Percentiles rank a stretch among this genome's conserved stretches.
Evolutionary conservation across 768 basidiomycete genomes (phyloP).

Genomic region (Naematelia encephala): DNA sequence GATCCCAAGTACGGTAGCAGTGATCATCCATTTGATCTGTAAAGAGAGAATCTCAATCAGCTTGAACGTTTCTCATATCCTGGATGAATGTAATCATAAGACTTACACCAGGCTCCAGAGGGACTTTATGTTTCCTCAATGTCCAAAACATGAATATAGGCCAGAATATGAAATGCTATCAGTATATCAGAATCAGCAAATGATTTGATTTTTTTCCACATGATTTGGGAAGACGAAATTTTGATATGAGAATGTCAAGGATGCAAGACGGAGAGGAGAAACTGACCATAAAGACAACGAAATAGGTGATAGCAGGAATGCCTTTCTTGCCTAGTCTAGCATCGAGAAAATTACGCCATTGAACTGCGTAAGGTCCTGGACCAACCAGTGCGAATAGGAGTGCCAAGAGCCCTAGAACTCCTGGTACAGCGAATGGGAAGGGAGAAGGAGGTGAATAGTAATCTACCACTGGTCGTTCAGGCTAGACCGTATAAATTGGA

Average conservation of each 20-base stretch:
- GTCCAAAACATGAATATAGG: constrained; percentile 18
- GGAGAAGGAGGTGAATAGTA: constrained; percentile 28
- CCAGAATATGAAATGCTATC: neutral
- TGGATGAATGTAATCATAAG: neutral
- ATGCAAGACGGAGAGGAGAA: neutral
- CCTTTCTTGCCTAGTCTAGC: constrained; percentile 13
- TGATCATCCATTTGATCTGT: constrained; percentile 29
- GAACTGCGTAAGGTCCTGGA: constrained; percentile 21
- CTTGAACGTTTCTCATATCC: neutral
- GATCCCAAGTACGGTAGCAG: constrained; percentile 12
- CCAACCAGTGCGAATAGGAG: constrained; percentile 24
- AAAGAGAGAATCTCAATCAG: neutral
- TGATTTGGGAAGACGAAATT: no score
- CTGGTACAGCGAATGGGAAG: constrained; percentile 17
- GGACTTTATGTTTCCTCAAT: constrained; percentile 12
- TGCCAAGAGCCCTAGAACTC: constrained; percentile 8
- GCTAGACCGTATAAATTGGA: constrained; percentile 9
- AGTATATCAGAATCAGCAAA: neutral
- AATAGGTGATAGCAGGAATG: constrained; percentile 4
- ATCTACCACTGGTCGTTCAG: constrained; percentile 11
- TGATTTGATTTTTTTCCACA: no score
- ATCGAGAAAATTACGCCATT: constrained; percentile 11
- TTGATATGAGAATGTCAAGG: neutral
- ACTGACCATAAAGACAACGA: constrained; percentile 20
- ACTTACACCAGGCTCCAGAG: constrained; percentile 2